A percentile compares a stretch with the other conserved stretches of the same genome.
These are phyloP conservation scores for Phytophthora tentaculata DNA, from an alignment of 352 stramenopile species.

Conservation along the genomic window DNA sequence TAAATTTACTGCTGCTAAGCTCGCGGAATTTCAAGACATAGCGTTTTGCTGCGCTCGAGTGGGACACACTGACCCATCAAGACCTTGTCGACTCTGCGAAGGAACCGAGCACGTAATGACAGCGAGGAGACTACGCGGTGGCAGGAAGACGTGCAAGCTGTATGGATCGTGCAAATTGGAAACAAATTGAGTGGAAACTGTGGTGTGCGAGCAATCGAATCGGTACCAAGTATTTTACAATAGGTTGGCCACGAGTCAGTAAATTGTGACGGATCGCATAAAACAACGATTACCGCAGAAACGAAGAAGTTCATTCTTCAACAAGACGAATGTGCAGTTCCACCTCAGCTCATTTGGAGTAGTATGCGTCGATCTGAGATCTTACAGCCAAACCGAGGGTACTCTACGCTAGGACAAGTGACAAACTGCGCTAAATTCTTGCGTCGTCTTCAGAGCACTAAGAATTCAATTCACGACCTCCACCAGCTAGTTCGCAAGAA, in stretches of 20 bases:
- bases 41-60: slow-evolving; percentile 2
- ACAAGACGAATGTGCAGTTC: no score
- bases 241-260: neutral
- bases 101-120: slow-evolving; percentile 14
- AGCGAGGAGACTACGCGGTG: neutral
- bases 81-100: no score
- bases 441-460: slow-evolving; percentile 6
- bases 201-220: neutral
- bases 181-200: neutral
- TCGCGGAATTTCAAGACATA: slow-evolving; percentile 4
- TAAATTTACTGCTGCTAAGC: no score
- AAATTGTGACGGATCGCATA: neutral
- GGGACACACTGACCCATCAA: no score
- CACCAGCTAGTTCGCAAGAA: neutral
- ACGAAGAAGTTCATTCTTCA: slow-evolving; percentile 20
- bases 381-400: neutral
- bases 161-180: neutral
- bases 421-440: no score
- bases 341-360: no score
- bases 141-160: neutral
- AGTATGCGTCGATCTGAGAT: slow-evolving; percentile 10
- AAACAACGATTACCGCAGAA: neutral
- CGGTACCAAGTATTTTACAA: neutral
- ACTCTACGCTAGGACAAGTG: slow-evolving; percentile 3
- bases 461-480: slow-evolving; percentile 2